These are phyloP conservation scores for Lindgomyces ingoldianus DNA, from an alignment of 495 filamentous ascomycete species.

Conservation along the genomic window DNA sequence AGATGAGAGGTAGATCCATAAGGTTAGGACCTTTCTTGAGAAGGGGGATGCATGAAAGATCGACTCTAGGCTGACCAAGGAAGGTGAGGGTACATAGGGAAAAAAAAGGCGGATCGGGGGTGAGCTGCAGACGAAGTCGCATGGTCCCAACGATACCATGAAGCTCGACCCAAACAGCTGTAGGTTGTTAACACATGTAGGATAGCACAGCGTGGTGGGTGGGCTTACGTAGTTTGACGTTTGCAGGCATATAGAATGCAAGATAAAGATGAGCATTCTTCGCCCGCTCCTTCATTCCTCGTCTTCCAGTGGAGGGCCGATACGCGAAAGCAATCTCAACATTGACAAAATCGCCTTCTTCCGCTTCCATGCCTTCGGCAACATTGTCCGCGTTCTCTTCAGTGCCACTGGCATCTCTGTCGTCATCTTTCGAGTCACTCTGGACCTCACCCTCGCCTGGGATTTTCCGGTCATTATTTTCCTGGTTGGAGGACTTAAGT, in stretches of 20 bases:
- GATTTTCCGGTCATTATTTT: slow-evolving; percentile 54
- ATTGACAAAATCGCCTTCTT: slow-evolving; percentile 73
- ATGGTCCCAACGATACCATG: slow-evolving; percentile 65
- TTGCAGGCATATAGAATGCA: slow-evolving; percentile 65
- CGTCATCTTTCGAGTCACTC: slow-evolving; percentile 36
- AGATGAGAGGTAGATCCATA: slow-evolving; percentile 71
- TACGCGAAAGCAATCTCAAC: slow-evolving; percentile 71
- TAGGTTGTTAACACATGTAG: slow-evolving; percentile 18
- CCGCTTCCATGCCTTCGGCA: slow-evolving; percentile 68
- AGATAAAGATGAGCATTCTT: slow-evolving; percentile 71
- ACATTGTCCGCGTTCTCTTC: slow-evolving; percentile 47
- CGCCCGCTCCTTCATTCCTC: slow-evolving; percentile 58
- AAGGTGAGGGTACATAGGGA: slow-evolving; percentile 68
- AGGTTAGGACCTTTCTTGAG: slow-evolving; percentile 66
- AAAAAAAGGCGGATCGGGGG: slow-evolving; percentile 72
- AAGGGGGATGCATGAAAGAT: slow-evolving; percentile 66
- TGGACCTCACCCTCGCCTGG: slow-evolving; percentile 48
- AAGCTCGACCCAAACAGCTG: slow-evolving; percentile 71
- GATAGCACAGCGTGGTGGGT: not conserved
- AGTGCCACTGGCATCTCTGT: slow-evolving; percentile 40
- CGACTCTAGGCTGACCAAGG: slow-evolving; percentile 74
- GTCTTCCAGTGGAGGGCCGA: slow-evolving; percentile 53
- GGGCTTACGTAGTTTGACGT: slow-evolving; percentile 55
- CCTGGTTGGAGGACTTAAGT: slow-evolving; percentile 45
- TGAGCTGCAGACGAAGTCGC: slow-evolving; percentile 65